A percentile compares a stretch with the other conserved stretches of the same genome.
Evolutionary conservation across 345 rosid genomes (phyloP).

Genomic region (Cardamine resedifolia): DNA sequence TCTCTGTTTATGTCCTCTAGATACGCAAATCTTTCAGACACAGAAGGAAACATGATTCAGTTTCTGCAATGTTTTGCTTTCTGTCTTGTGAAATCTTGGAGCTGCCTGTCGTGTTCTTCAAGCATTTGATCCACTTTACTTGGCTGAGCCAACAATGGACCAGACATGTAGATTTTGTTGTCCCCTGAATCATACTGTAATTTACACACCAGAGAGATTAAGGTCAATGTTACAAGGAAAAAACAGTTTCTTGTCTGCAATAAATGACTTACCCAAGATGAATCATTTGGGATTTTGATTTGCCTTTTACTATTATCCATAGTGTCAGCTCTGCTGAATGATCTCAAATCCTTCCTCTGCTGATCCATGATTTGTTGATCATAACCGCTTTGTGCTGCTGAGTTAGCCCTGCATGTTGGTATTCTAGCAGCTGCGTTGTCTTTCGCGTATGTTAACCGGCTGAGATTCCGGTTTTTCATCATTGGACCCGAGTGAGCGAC

Average conservation of each 20-base stretch:
- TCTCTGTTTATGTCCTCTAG: constrained; percentile 3
- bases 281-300: constrained; percentile 33
- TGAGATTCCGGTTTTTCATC: constrained; percentile 30
- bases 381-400: constrained; percentile 19
- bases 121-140: constrained; percentile 84
- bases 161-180: constrained; percentile 83
- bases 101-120: constrained; percentile 75
- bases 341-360: constrained; percentile 27
- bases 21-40: background rate
- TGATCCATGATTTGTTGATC: constrained; percentile 13
- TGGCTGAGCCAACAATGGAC: constrained; percentile 73
- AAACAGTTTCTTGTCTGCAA: constrained; percentile 1
- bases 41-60: background rate
- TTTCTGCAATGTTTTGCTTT: constrained; percentile 33
- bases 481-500: constrained; percentile 35
- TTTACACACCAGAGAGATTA: background rate
- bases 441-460: constrained; percentile 24
- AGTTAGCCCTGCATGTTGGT: constrained; percentile 24
- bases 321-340: constrained; percentile 36
- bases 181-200: constrained; percentile 57
- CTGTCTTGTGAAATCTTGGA: constrained; percentile 63
- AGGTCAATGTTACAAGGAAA: background rate
- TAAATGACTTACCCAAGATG: constrained; percentile 36
- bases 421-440: constrained; percentile 30
- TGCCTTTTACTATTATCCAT: constrained; percentile 37